Conservation (phyloP, 2,329 filamentous ascomycete species). For the Epichloe hybrida region DNA sequence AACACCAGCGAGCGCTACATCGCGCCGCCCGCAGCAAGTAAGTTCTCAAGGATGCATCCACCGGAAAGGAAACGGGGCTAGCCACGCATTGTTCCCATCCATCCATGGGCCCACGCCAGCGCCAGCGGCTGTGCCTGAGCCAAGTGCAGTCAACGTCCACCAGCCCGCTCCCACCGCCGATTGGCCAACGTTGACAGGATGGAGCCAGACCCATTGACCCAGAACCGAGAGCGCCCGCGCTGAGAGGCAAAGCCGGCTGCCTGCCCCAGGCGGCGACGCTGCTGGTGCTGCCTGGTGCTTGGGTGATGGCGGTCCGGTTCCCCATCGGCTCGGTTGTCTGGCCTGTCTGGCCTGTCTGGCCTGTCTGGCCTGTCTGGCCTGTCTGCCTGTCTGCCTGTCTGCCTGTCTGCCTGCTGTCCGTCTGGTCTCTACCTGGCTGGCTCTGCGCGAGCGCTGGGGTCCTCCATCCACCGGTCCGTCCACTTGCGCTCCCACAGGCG, state of each 20-base stretch:
- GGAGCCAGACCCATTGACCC: neutral
- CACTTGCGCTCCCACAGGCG: neutral
- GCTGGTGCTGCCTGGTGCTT: neutral
- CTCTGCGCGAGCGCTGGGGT: neutral
- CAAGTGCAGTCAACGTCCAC: neutral
- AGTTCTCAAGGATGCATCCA: too few relatives aligned
- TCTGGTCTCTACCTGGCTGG: too few relatives aligned
- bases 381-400: too few relatives aligned
- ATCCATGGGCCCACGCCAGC: neutral
- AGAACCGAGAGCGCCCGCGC: neutral
- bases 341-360: too few relatives aligned
- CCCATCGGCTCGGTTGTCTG: too few relatives aligned
- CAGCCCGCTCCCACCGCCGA: neutral
- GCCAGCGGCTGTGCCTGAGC: constrained; percentile 1
- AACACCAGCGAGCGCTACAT: too few relatives aligned
- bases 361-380: too few relatives aligned
- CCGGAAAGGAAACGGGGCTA: too few relatives aligned
- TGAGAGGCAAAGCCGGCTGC: neutral
- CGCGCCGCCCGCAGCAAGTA: too few relatives aligned
- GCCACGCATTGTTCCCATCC: neutral
- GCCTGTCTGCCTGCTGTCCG: too few relatives aligned
- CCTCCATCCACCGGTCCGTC: neutral
- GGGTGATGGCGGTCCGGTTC: neutral
- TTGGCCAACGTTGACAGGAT: neutral
- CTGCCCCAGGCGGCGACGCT: neutral